Conservation (phyloP, 805 yeast genomes). For the Kurtzmaniella fragi region DNA sequence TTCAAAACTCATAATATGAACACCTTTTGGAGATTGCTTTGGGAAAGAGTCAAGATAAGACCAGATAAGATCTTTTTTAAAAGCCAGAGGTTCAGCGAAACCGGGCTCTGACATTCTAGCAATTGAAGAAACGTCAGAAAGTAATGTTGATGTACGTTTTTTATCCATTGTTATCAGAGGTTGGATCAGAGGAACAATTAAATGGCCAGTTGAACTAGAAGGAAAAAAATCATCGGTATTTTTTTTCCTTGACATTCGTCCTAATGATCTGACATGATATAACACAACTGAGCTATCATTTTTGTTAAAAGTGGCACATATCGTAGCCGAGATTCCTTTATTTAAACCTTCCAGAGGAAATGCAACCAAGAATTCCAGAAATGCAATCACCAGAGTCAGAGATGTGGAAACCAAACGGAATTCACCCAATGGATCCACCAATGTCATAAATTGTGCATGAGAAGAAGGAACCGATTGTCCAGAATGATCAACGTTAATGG, state of each 20-base stretch:
- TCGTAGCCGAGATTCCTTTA: constrained; percentile 18
- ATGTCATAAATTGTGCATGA: constrained; percentile 49
- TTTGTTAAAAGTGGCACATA: constrained; percentile 55
- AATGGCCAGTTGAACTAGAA: too few species aligned
- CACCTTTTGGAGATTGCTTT: background rate
- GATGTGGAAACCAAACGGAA: constrained; percentile 69
- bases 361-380: constrained; percentile 50
- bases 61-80: constrained; percentile 1
- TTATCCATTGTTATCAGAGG: constrained; percentile 24
- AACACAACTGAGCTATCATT: constrained; percentile 41
- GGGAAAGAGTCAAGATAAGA: background rate
- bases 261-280: constrained; percentile 49
- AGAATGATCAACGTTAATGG: constrained; percentile 2
- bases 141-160: constrained; percentile 37
- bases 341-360: constrained; percentile 44
- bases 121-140: constrained; percentile 40
- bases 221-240: too few species aligned
- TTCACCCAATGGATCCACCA: constrained; percentile 72
- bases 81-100: constrained; percentile 18
- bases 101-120: constrained; percentile 40
- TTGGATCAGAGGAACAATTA: too few species aligned
- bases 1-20: constrained; percentile 13
- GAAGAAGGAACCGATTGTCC: constrained; percentile 13
- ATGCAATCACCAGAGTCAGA: constrained; percentile 59
- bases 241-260: background rate